Evolutionary conservation across 441 rosid species (phyloP), one percentile per base, ranked within the genome.

Genomic region (Arabidopsis lyrata): DNA sequence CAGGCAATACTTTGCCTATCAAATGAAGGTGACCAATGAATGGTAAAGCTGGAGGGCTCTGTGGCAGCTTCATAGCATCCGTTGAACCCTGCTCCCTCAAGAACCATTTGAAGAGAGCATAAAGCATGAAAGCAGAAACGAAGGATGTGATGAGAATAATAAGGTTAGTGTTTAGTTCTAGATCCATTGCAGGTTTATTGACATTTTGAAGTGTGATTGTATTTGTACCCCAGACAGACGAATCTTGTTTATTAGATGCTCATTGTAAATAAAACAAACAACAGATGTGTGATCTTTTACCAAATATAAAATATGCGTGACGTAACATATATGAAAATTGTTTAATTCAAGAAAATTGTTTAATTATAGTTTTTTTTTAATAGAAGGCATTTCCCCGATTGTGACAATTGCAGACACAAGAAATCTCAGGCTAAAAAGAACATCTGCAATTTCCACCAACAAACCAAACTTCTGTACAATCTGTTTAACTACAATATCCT

Each of bases 1-100:
- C 81, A 10, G 93, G 89, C 8, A 88, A 73, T 68, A 81, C 84
- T 20, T 82, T 59, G 73, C 85, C 77, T 7, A 90, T 54, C 13
- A 88, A 85, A 63, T 88, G 96, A 77, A 87, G 85, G 80, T 92
- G 97, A 56, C 94, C 94, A 34, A 88, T 81, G 74, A 92, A 36
- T 29, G 97, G 92, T 20, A 88, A 81, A 9, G 91, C 72, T 2
- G 81, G 76, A 2, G 95, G 97, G 82, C 88, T 83, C 3, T 85
- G 90, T 29, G 89, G 88, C 4, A 60, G 56, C 15, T 58, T 54
- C 3, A 7, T 49, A 53, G 61, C 34, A 76, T 53, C 39, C 5
- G 32, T 18, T 6, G 58, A 11, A 58, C 52, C 5, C 48, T 41
- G 31, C 22, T 41, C 29, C 49, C 55, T 82, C 1, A 65, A 39